Percentiles rank a stretch among this genome's conserved stretches.
These are phyloP conservation scores for Talaromyces sp. DNA, from an alignment of 2,329 filamentous ascomycete genomes.

Conservation along the genomic window DNA sequence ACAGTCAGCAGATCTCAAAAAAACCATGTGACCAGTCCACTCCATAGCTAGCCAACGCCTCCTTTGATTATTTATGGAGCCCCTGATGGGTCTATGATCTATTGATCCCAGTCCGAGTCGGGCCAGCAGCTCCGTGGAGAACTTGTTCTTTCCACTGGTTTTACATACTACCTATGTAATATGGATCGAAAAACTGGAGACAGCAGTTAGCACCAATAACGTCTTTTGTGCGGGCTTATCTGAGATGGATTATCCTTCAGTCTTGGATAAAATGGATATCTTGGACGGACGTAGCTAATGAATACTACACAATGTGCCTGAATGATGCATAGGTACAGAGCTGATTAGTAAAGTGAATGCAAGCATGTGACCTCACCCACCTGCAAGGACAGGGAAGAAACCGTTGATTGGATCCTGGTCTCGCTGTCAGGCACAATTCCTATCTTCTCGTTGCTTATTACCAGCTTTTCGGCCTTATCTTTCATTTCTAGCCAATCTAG, in stretches of 20 bases:
- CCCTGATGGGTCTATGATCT: slow-evolving; percentile 1
- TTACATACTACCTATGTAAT: too few relatives aligned
- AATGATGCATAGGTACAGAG: too few relatives aligned
- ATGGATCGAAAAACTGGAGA: slow-evolving; percentile 1
- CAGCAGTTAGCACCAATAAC: background rate
- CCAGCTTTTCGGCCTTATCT: background rate
- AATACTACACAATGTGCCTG: too few relatives aligned
- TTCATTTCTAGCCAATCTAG: background rate
- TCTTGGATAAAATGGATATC: background rate
- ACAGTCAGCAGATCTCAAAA: slow-evolving; percentile 1
- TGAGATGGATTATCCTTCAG: background rate
- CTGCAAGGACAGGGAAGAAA: background rate
- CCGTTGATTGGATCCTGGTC: background rate
- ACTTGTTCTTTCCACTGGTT: background rate
- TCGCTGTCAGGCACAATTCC: slow-evolving; percentile 2
- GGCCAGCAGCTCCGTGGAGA: background rate
- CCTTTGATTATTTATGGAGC: slow-evolving; percentile 9
- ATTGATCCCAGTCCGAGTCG: slow-evolving; percentile 1
- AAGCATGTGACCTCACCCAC: slow-evolving; percentile 4
- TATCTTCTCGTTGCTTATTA: background rate
- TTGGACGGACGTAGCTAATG: background rate
- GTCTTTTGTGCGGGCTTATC: background rate
- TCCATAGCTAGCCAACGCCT: background rate
- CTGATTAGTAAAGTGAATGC: background rate
- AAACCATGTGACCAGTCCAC: background rate